Evolutionary conservation across 768 basidiomycete genomes (phyloP), one percentile per base, ranked within the genome.

Genomic region (Suillus clintonianus): DNA sequence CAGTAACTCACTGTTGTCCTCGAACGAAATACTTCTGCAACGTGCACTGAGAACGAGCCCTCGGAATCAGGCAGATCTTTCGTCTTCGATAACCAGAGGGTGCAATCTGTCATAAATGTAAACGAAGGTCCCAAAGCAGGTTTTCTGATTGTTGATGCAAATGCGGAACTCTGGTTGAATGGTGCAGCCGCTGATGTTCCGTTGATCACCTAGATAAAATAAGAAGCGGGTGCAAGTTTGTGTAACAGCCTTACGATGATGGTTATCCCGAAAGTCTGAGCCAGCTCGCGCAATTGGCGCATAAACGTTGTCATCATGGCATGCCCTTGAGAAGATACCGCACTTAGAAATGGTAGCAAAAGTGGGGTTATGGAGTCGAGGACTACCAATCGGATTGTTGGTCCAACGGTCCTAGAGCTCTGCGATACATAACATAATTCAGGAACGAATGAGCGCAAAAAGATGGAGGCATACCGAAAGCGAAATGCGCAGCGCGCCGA

Each of bases 121-220:
- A 93, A 94, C 1, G 90, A 88, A 1, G 91, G 87, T 0, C 91
- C 92, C 15, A 94, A 79, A 1, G 90, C 89, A 5, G 91, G 90
- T 69, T 90, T 92, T 62, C 85, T 79, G 9, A 72, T 76, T 1
- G 75, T 77, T 5, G 73, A 74, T 58, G 76, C 61, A 41, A 80
- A 81, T 13, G 66, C 71, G 0, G 80, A 77, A 48, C 66, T 22
- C 10, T 77, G 72, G 61, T 81, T 77, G 62, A 66, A 63, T 66
- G 77, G 72, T 17, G 15, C 61, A 36, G 74, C 66, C 27, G 70
- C 57, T 13, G 85, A 81, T 0, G 87, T 82, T 62, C 82, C 81
- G 64, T 93, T 92, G 50, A 89, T 77, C 9, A 90, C 81, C 91
- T 92, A 61, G 62, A 50, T 32, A 37, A 50, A 27, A 48, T 13